These are phyloP conservation scores for Dioscorea alata DNA, from an alignment of 106 monocot genomes.

Conservation along the genomic window DNA sequence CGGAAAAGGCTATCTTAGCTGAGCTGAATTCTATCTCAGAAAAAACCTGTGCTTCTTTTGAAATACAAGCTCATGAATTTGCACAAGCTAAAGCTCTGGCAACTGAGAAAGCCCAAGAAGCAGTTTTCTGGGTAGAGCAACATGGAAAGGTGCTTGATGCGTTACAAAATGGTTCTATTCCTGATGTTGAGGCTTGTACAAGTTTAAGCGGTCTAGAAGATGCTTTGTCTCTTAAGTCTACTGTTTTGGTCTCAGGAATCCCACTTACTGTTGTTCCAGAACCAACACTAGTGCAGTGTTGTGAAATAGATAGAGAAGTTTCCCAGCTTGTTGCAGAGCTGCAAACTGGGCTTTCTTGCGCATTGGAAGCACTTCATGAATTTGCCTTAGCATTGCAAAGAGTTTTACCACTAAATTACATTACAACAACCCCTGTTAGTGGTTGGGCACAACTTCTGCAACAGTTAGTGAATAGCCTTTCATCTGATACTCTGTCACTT, in stretches of 20 bases:
- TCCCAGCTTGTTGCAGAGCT: conserved; percentile 58
- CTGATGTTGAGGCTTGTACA: conserved; percentile 34
- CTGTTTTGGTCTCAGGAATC: conserved; percentile 71
- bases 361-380: conserved; percentile 60
- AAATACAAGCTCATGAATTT: conserved; percentile 75
- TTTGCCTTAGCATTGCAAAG: conserved; percentile 72
- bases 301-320: conserved; percentile 86
- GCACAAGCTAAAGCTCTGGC: conserved; percentile 66
- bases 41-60: conserved; percentile 62
- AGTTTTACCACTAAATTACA: conserved; percentile 77
- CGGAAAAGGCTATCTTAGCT: conserved; percentile 70
- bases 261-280: conserved; percentile 97
- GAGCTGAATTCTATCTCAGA: conserved; percentile 66
- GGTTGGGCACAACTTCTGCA: conserved; percentile 87
- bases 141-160: conserved; percentile 79
- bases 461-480: conserved; percentile 57
- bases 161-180: conserved; percentile 53
- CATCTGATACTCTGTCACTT: conserved; percentile 67
- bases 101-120: conserved; percentile 68
- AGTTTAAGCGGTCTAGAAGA: conserved; percentile 47
- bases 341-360: conserved; percentile 55
- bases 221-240: conserved; percentile 65
- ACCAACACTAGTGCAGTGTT: conserved; percentile 77
- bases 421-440: conserved; percentile 68
- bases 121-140: conserved; percentile 72